Conservation (phyloP, 2,329 filamentous ascomycete species). For the Sclerotinia subarctica region DNA sequence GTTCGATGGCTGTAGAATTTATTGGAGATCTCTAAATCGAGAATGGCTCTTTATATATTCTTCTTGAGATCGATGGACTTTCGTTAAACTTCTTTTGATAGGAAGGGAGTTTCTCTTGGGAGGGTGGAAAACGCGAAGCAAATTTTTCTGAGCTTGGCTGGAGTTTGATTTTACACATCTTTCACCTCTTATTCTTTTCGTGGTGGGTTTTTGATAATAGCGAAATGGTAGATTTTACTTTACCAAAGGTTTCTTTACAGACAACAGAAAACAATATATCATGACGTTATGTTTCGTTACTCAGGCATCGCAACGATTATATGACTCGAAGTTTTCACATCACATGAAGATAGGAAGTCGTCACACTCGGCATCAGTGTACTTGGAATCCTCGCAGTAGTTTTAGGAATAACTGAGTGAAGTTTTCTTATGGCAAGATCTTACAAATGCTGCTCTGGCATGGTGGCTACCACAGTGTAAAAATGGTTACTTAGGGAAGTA, state of each 20-base stretch:
- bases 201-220: no score
- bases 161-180: no score
- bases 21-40: not conserved
- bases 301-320: not conserved
- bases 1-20: not conserved
- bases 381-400: not conserved
- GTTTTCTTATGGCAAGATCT: no score
- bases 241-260: not conserved
- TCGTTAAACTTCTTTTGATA: no score
- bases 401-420: no score
- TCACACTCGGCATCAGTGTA: not conserved
- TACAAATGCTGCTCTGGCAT: no score
- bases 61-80: rapidly evolving
- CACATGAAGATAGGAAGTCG: not conserved
- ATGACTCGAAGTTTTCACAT: not conserved
- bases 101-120: no score
- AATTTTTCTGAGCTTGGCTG: not conserved
- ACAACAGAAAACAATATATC: not conserved
- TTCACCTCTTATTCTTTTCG: no score
- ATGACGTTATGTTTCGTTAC: not conserved
- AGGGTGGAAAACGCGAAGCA: no score
- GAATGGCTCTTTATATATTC: not conserved
- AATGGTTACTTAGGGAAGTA: no score
- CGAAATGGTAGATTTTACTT: not conserved
- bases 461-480: no score